Evolutionary conservation across 1,284 basidiomycete genomes (phyloP).

Genomic region (Thecaphora frezii): DNA sequence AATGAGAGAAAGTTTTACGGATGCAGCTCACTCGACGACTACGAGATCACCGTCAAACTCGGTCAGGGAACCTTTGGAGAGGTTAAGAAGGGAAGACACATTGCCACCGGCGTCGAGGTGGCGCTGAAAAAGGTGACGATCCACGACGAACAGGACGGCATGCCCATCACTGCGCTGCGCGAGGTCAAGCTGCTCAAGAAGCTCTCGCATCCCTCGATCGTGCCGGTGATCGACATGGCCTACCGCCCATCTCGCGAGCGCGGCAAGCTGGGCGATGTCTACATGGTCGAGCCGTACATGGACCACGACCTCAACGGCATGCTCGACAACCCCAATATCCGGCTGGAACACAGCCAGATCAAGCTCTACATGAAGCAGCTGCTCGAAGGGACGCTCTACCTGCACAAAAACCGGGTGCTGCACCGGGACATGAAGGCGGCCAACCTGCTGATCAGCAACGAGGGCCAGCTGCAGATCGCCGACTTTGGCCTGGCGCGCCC

Average conservation of each 20-base stretch:
- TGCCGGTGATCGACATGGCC: conserved; percentile 90
- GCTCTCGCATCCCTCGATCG: conserved; percentile 79
- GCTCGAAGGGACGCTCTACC: conserved; percentile 88
- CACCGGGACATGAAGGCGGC: conserved; percentile 99
- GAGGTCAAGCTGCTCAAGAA: conserved; percentile 97
- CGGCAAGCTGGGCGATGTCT: conserved; percentile 67
- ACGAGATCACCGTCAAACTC: conserved; percentile 53
- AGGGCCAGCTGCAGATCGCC: conserved; percentile 66
- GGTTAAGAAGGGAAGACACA: conserved; percentile 57
- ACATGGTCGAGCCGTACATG: conserved; percentile 99
- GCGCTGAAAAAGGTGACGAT: conserved; percentile 93
- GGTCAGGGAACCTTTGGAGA: conserved; percentile 57
- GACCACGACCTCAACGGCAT: conserved; percentile 96
- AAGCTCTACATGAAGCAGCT: conserved; percentile 96
- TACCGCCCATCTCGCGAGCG: conserved; percentile 52
- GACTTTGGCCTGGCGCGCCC: conserved; percentile 91
- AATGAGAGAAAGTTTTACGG: conserved; percentile 46
- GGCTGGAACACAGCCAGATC: conserved; percentile 65
- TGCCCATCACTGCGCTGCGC: conserved; percentile 93
- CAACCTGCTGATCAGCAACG: conserved; percentile 88
- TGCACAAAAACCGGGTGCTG: conserved; percentile 93
- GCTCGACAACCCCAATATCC: conserved; percentile 64
- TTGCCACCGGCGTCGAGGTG: conserved; percentile 67
- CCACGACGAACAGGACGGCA: conserved; percentile 93
- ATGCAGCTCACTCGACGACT: conserved; percentile 49